phyloP scores from a whole-genome alignment of 805 yeast genomes.

The Ogataea ganodermae region DNA sequence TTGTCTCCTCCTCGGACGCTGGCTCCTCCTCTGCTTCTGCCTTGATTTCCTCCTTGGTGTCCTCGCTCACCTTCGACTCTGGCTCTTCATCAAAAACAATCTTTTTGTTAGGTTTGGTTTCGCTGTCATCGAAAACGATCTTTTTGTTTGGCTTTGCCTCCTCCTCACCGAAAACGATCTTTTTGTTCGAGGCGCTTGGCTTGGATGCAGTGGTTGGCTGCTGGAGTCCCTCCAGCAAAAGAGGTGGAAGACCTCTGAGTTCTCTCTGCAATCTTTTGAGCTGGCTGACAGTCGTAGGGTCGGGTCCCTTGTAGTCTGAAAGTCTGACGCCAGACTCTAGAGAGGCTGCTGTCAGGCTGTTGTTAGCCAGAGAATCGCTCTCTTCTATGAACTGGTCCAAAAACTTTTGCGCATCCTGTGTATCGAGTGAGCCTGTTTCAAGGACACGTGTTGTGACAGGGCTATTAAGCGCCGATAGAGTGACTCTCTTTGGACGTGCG shows the following conservation, averaged over 20 bases:
- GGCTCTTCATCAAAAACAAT: conserved; percentile 15
- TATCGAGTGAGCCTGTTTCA: conserved; percentile 17
- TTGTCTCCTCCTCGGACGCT: conserved; percentile 6
- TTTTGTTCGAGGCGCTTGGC: conserved; percentile 9
- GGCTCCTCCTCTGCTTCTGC: conserved; percentile 9
- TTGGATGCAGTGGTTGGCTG: conserved; percentile 8
- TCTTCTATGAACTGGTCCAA: conserved; percentile 30
- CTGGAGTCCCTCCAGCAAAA: conserved; percentile 29
- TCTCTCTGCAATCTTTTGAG: conserved; percentile 40
- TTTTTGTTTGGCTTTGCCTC: conserved; percentile 21
- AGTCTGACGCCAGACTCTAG: conserved; percentile 8
- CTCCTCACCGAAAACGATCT: conserved; percentile 22
- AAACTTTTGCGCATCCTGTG: conserved; percentile 27
- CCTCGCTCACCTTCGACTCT: neutral
- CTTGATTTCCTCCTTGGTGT: conserved; percentile 1
- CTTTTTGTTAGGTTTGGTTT: conserved; percentile 12
- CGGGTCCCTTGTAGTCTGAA: conserved; percentile 27
- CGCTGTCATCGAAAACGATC: conserved; percentile 21
- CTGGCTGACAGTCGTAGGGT: conserved; percentile 33
- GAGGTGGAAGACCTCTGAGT: conserved; percentile 39
- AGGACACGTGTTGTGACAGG: conserved; percentile 45
- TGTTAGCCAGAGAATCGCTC: conserved; percentile 22
- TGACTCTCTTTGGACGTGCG: conserved; percentile 43
- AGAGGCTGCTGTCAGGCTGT: conserved; percentile 11
- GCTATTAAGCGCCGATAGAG: conserved; percentile 47